Evolutionary conservation across 2,329 filamentous ascomycete species (phyloP), one percentile per base, ranked within the genome.

Genomic region (Aspergillus transmontanensis): DNA sequence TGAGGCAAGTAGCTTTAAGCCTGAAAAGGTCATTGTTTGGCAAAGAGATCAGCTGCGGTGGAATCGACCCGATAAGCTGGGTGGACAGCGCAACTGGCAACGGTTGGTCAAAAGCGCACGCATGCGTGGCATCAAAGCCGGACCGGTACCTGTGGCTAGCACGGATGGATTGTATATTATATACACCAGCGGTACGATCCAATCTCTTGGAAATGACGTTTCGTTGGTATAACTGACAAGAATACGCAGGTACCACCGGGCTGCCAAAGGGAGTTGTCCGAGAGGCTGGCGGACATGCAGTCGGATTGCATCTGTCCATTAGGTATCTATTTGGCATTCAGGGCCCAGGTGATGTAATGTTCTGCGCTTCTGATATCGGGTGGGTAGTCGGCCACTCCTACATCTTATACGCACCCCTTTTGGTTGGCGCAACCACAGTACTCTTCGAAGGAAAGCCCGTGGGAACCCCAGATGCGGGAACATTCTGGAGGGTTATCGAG

Each of bases 381-480:
- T 97, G 94, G 94, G 92, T 94, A 0, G 92, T 95, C 0, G 92
- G 92, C 3, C 88, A 93, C 74, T 90, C 88, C 6, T 97, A 95
- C 75, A 97, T 97, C 66, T 82, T 97, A 14, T 97, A 97, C 73
- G 94, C 88, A 4, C 94, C 94, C 14, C 85, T 98, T 6, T 85
- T 97, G 1, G 87, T 90, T 0, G 94, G 94, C 6, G 93, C 94
- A 2, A 89, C 93, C 1, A 96, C 93, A 0, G 87, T 97, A 1
- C 82, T 97, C 0, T 97, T 93, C 76, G 94, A 97, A 79, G 94
- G 94, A n/a, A 97, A 97, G 69, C 94, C 94, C 0, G 84, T 97
- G 14, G 93, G 93, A 5, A 97, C 93, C 0, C 94, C 94, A 0
- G 89, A 97, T 70, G 91, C 93, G 0, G 90, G 92, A 6, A 90